Percentiles rank a stretch among this genome's conserved stretches.
These are phyloP conservation scores for Mycena pura DNA, from an alignment of 768 basidiomycete genomes.

Conservation along the genomic window DNA sequence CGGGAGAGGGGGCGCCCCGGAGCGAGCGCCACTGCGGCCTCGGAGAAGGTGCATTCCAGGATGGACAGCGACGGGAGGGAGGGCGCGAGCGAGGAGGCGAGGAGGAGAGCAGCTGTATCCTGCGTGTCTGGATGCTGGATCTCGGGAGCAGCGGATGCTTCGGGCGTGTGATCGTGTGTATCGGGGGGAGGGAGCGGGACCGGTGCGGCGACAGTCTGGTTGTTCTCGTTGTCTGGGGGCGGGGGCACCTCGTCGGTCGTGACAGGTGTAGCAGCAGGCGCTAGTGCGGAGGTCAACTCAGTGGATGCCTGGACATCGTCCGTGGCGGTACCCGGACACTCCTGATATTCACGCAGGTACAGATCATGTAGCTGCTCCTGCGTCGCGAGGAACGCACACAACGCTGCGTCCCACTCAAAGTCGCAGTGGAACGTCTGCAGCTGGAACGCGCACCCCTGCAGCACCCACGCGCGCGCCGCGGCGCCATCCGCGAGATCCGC, in stretches of 20 bases:
- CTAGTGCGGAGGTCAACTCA: too few species aligned
- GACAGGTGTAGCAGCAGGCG: too few species aligned
- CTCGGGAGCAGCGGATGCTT: constrained; percentile 19
- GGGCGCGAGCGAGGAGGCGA: constrained; percentile 10
- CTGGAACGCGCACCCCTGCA: constrained; percentile 53
- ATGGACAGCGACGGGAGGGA: constrained; percentile 55
- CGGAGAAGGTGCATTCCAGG: constrained; percentile 72
- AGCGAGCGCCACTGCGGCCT: constrained; percentile 63
- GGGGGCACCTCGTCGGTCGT: too few species aligned
- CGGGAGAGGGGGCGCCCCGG: constrained; percentile 65
- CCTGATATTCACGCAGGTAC: constrained; percentile 53
- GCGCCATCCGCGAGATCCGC: constrained; percentile 43
- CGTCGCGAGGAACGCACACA: constrained; percentile 57
- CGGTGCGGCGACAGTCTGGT: too few species aligned
- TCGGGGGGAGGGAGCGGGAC: neutral
- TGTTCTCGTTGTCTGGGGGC: neutral
- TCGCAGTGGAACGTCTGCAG: constrained; percentile 72
- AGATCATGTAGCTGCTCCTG: constrained; percentile 58
- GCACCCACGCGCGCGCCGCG: constrained; percentile 49
- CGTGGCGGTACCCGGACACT: too few species aligned
- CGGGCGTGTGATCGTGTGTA: neutral
- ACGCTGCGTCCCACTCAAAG: constrained; percentile 65
- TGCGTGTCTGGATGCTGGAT: constrained; percentile 30
- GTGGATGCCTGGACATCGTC: too few species aligned
- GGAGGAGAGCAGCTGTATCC: constrained; percentile 29